phyloP scores from a whole-genome alignment of 192 early-diverging fungal genomes.

The Gaertneriomyces sp. region DNA sequence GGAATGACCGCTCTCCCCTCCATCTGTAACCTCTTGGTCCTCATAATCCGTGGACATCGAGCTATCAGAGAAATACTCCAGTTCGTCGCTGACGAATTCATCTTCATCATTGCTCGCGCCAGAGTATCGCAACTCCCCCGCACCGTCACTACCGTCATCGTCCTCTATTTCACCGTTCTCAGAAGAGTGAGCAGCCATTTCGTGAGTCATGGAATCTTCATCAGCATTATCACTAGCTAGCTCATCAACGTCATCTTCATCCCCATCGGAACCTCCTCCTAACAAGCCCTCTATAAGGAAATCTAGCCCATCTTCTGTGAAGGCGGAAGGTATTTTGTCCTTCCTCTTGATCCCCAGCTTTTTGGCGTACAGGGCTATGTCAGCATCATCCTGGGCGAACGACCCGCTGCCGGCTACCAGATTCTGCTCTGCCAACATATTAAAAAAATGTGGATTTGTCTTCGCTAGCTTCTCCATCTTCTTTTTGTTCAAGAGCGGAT shows the following conservation, averaged over 20 bases:
- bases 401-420: conserved; percentile 12
- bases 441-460: conserved; percentile 31
- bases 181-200: background rate
- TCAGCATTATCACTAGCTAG: background rate
- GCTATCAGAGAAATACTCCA: too few relatives aligned
- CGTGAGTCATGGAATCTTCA: background rate
- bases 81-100: conserved; percentile 4
- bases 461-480: conserved; percentile 22
- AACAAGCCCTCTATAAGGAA: conserved; percentile 14
- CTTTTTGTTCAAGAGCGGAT: conserved; percentile 16
- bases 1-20: background rate
- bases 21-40: conserved; percentile 27
- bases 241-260: conserved; percentile 2
- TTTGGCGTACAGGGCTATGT: conserved; percentile 34
- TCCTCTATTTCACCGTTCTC: conserved; percentile 30
- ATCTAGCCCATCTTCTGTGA: conserved; percentile 37
- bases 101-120: conserved; percentile 15
- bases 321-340: conserved; percentile 26
- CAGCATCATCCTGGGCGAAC: conserved; percentile 30
- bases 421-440: conserved; percentile 16
- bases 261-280: background rate
- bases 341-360: conserved; percentile 33
- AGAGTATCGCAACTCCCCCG: conserved; percentile 9
- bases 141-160: conserved; percentile 19
- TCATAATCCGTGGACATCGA: conserved; percentile 3